These are phyloP conservation scores for Vicia faba DNA, from an alignment of 306 rosid species.

Conservation along the genomic window DNA sequence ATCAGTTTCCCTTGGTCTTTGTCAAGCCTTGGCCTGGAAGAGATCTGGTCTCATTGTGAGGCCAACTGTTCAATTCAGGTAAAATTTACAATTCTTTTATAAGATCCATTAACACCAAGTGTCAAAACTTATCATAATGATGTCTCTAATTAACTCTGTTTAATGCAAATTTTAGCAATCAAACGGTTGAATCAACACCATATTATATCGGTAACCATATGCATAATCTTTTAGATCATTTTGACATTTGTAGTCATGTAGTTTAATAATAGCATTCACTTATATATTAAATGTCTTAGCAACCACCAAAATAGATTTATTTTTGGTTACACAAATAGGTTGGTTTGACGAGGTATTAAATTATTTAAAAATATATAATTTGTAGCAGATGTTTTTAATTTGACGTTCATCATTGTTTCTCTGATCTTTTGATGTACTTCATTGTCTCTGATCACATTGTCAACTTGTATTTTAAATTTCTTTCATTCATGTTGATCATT, in stretches of 20 bases:
- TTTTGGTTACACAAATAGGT: neutral
- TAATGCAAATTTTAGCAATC: neutral
- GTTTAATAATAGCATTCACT: neutral
- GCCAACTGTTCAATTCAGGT: slow-evolving; percentile 95
- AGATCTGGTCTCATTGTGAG: slow-evolving; percentile 92
- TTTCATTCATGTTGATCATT: slow-evolving; percentile 22
- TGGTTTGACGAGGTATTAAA: neutral
- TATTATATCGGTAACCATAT: neutral
- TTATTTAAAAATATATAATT: neutral
- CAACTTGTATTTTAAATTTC: slow-evolving; percentile 16
- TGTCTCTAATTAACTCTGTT: neutral
- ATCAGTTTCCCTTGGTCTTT: slow-evolving; percentile 79
- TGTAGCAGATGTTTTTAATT: neutral
- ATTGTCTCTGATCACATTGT: slow-evolving; percentile 22
- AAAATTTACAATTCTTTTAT: slow-evolving; percentile 23
- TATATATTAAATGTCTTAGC: neutral
- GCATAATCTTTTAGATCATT: neutral
- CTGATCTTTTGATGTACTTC: slow-evolving; percentile 24
- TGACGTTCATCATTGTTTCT: neutral
- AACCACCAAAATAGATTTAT: neutral
- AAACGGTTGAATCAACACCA: neutral
- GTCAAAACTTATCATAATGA: neutral
- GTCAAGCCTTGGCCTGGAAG: slow-evolving; percentile 97
- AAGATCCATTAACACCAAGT: neutral
- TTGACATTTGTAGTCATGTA: neutral